These are phyloP conservation scores for Heterobasidion parviporum DNA, from an alignment of 1,284 basidiomycete species.

Conservation along the genomic window DNA sequence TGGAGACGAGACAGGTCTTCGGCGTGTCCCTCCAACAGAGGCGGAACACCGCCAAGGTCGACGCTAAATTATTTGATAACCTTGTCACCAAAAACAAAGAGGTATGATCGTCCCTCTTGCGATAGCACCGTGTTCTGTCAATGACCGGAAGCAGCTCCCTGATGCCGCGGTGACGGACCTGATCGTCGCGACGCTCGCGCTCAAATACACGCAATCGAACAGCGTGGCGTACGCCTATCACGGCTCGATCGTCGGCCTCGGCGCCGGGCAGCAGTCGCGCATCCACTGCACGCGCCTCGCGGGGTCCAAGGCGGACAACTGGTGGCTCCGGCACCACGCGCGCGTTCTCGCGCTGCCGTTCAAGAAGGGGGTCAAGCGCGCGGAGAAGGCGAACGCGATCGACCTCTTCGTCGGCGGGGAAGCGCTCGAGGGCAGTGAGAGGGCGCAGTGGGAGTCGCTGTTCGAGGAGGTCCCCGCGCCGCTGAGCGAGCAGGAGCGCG, in stretches of 20 bases:
- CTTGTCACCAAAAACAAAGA: slow-evolving; percentile 86
- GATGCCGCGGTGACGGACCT: slow-evolving; percentile 73
- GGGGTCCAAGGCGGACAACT: slow-evolving; percentile 96
- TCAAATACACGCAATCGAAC: slow-evolving; percentile 99
- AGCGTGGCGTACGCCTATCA: slow-evolving; percentile 94
- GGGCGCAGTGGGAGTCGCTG: slow-evolving; percentile 83
- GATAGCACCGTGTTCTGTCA: background rate
- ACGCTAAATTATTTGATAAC: slow-evolving; percentile 76
- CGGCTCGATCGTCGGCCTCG: slow-evolving; percentile 92
- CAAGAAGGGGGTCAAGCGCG: slow-evolving; percentile 96
- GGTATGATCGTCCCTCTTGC: slow-evolving; percentile 29
- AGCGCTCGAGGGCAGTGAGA: slow-evolving; percentile 81
- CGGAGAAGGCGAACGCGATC: slow-evolving; percentile 97
- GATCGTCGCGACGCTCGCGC: slow-evolving; percentile 90
- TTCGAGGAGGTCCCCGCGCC: slow-evolving; percentile 74
- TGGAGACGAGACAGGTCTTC: slow-evolving; percentile 94
- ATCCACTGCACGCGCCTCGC: slow-evolving; percentile 99
- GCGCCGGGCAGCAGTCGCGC: slow-evolving; percentile 96
- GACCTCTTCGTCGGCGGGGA: slow-evolving; percentile 94
- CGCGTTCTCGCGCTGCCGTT: slow-evolving; percentile 88
- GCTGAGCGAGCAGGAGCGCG: slow-evolving; percentile 68
- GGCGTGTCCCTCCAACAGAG: slow-evolving; percentile 89
- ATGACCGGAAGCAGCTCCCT: slow-evolving; percentile 47
- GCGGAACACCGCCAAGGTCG: slow-evolving; percentile 89
- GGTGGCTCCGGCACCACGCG: slow-evolving; percentile 98